Evolutionary conservation across 2,329 filamentous ascomycete species (phyloP).

Genomic region (Harringtonia aguacate): DNA sequence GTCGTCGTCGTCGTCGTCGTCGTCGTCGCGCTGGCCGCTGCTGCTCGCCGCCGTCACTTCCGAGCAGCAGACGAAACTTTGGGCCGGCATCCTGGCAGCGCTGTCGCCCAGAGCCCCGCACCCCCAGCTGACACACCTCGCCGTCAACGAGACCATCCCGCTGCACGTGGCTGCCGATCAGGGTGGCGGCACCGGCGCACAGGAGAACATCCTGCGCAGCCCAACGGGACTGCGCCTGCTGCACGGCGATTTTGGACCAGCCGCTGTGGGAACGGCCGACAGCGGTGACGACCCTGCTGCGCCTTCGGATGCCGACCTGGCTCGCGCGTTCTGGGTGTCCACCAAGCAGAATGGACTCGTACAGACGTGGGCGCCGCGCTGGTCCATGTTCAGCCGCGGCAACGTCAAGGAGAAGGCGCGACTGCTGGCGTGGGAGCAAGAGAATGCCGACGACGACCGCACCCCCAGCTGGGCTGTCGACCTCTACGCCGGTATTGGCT

Average conservation of each 20-base stretch:
- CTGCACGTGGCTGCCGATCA: conserved; percentile 22
- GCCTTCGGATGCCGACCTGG: conserved; percentile 43
- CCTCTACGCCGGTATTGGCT: conserved; percentile 86
- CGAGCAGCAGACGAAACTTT: conserved; percentile 26
- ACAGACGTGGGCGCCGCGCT: conserved; percentile 79
- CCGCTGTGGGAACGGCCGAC: conserved; percentile 8
- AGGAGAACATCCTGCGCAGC: conserved; percentile 61
- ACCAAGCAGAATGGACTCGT: conserved; percentile 68
- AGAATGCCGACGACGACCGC: neutral
- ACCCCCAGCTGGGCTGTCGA: conserved; percentile 50
- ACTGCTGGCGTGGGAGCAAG: conserved; percentile 44
- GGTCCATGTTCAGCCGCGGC: conserved; percentile 90
- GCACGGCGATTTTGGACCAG: conserved; percentile 62
- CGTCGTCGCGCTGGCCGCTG: conserved; percentile 24
- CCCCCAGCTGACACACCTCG: conserved; percentile 41
- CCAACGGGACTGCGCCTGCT: conserved; percentile 62
- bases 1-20: neutral
- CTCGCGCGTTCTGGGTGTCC: conserved; percentile 64
- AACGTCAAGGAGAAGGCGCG: conserved; percentile 85
- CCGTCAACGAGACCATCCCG: conserved; percentile 52
- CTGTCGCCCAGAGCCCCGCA: conserved; percentile 32
- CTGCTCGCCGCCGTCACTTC: conserved; percentile 19
- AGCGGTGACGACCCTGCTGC: no score
- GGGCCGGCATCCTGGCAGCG: conserved; percentile 34
- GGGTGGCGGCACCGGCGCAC: conserved; percentile 4